Base-by-base conservation (phyloP, 2,329 filamentous ascomycete species). In the Pseudocercospora eumusae region DNA sequence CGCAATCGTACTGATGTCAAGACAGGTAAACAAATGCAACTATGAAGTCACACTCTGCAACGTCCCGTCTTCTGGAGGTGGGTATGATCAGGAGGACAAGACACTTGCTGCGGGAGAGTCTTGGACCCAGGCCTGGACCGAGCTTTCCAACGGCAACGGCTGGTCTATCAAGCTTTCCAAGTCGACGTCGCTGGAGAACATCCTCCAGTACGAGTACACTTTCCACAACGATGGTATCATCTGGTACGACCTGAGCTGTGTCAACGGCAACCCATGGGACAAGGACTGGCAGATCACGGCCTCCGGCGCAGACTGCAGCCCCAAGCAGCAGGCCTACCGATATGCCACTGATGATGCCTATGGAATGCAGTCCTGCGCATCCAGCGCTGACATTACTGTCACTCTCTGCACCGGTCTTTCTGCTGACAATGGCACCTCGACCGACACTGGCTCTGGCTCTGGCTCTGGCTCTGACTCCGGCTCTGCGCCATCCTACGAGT, bases 131-230 rank as follows among this genome's bases (percentile, higher is more conserved):
- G 20, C 65, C n/a, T 77, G 70, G 69, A 75, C 71, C n/a, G 42
- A 68, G 63, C 70, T 76, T 27, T 61, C 67, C 65, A 75, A 74
- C 62, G 62, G 60, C 57, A 65, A 70, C 49, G 75, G 75, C 36
- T 77, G 75, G 75, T 75, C 74, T 18, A 74, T 77, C 70, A 77
- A 77, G 74, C 71, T 77, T 42, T 73, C 73, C 65, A 71, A 74
- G 67, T 62, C 61, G 33, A 52, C 57, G 25, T 53, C 61, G 56
- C 62, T 67, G 45, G 58, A 67, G 61, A 70, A 73, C 68, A 70
- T 75, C 64, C 67, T 76, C 56, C 75, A 77, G 62, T 76, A 74
- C 63, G 75, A 77, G 69, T 77, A 76, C 67, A 76, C 75, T 49
- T 75, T 67, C 66, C 73, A 75, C 59, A 66, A 71, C 58, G 73